Base-by-base conservation (phyloP, 2,329 filamentous ascomycete genomes). In the Hypoxylon sp. region DNA sequence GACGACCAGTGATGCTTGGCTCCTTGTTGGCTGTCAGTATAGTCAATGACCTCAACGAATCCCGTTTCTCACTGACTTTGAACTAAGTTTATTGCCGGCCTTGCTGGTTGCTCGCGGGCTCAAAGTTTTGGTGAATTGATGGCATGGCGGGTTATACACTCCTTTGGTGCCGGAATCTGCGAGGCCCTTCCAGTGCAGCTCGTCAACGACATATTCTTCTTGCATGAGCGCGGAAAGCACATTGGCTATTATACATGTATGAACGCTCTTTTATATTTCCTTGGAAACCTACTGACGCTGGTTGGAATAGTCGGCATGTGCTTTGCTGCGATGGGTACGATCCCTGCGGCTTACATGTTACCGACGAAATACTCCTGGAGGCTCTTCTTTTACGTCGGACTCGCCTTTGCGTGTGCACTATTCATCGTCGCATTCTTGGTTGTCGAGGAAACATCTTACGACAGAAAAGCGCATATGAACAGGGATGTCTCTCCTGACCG, bases 271-370 rank as follows among this genome's bases (percentile, higher is more conserved):
- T 17, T 11, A 3, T 3, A 11, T 7, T 3, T 35, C 2, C 2
- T 46, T 54, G 1, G 14, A 20, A 1, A 31, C 25, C 22, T 69
- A 46, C 71, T 65, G 30, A 70, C 27, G 11, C 2, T 33, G 2
- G 14, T 31, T 40, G 8, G 2, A 33, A 14, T 48, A 82, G 83
- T 88, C 25, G 85, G 83, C 55, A 82, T 89, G 46, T 89, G 86
- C 71, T 81, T 88, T 10, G 87, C 86, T 3, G 80, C 85, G 0
- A 85, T 85, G 0, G 86, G 86, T 0, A 86, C 88, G 0, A 79
- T 90, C 0, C 88, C 86, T 54, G 86, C 88, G 1, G 86, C 87
- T 11, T 89, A 89, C 75, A 89, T 90, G 87, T 83, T 90, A 6
- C 82, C 84, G 0, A 86, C 82, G 0, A 85, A 85, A 8, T 85